A percentile compares a stretch with the other conserved stretches of the same genome.
These are phyloP conservation scores for Suillus luteus DNA, from an alignment of 768 basidiomycete genomes.

Conservation along the genomic window DNA sequence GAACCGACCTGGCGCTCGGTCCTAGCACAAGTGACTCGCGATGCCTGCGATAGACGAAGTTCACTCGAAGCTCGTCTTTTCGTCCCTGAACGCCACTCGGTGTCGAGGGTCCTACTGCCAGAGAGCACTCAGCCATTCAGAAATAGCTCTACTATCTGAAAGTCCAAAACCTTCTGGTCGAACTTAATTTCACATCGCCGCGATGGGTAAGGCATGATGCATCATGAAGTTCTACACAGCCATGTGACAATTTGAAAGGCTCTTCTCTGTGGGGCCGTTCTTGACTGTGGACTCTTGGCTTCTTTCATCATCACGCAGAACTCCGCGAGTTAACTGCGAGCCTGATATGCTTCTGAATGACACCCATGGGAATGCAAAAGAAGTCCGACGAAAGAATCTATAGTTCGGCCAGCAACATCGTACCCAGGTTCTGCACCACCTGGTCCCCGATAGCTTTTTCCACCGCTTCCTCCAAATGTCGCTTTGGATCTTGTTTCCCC, in stretches of 20 bases:
- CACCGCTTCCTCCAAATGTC: conserved; percentile 95
- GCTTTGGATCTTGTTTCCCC: conserved; percentile 97
- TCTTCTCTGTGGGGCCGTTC: neutral
- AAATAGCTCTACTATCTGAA: conserved; percentile 6
- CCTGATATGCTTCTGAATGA: neutral
- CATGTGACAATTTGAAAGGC: conserved; percentile 1
- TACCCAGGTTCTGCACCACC: conserved; percentile 92
- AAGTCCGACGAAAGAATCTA: conserved; percentile 38
- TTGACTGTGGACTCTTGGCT: neutral
- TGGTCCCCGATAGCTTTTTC: conserved; percentile 99
- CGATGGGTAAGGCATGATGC: neutral
- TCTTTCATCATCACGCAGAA: conserved; percentile 1
- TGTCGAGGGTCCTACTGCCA: conserved; percentile 1
- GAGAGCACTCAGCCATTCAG: neutral
- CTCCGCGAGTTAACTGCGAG: conserved; percentile 2
- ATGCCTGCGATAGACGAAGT: neutral
- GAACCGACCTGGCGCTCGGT: neutral
- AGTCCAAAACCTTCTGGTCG: conserved; percentile 3
- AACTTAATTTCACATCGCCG: conserved; percentile 6
- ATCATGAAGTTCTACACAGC: conserved; percentile 2
- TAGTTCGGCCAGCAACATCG: conserved; percentile 92
- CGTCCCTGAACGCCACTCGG: conserved; percentile 1
- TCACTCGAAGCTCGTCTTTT: neutral
- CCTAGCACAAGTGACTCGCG: neutral
- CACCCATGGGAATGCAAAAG: conserved; percentile 18